Conservation (phyloP, 2,329 filamentous ascomycete genomes). For the Clonostachys chloroleuca region DNA sequence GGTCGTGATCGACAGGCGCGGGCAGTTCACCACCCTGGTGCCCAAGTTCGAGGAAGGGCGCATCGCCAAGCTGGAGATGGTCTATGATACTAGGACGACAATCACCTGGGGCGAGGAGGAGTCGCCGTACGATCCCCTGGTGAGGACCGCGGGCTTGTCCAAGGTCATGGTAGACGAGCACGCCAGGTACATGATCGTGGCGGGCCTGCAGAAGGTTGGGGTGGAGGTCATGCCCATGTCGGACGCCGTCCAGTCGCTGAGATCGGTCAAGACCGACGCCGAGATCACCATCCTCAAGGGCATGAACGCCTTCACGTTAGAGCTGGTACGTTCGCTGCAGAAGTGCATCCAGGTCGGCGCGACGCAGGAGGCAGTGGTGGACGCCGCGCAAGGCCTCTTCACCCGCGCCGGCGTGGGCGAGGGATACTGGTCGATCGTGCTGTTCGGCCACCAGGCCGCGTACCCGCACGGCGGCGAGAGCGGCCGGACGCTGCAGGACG, state of each 20-base stretch:
- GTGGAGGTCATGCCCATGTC: constrained; percentile 52
- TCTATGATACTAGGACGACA: no score
- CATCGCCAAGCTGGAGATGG: constrained; percentile 43
- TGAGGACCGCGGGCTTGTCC: constrained; percentile 14
- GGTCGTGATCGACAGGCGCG: constrained; percentile 31
- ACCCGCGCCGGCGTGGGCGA: constrained; percentile 10
- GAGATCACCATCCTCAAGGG: constrained; percentile 55
- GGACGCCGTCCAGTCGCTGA: constrained; percentile 50
- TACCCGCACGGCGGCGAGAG: constrained; percentile 50
- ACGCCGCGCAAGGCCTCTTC: constrained; percentile 21
- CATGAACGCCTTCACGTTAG: constrained; percentile 61
- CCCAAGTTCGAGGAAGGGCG: constrained; percentile 58
- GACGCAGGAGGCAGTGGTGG: constrained; percentile 52
- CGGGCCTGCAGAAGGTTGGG: constrained; percentile 46
- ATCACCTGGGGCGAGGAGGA: constrained; percentile 47
- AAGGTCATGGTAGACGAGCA: constrained; percentile 63
- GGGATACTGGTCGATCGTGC: constrained; percentile 60
- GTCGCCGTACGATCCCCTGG: constrained; percentile 37
- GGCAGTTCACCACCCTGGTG: constrained; percentile 42
- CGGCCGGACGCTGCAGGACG: constrained; percentile 41
- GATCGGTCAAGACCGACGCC: constrained; percentile 50
- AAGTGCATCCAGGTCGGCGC: constrained; percentile 50
- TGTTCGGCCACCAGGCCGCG: constrained; percentile 53
- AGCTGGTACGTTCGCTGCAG: constrained; percentile 53
- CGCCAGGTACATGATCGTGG: constrained; percentile 58